Conservation (phyloP, 164 flowering plant species). For the Chloranthus sessilifolius region DNA sequence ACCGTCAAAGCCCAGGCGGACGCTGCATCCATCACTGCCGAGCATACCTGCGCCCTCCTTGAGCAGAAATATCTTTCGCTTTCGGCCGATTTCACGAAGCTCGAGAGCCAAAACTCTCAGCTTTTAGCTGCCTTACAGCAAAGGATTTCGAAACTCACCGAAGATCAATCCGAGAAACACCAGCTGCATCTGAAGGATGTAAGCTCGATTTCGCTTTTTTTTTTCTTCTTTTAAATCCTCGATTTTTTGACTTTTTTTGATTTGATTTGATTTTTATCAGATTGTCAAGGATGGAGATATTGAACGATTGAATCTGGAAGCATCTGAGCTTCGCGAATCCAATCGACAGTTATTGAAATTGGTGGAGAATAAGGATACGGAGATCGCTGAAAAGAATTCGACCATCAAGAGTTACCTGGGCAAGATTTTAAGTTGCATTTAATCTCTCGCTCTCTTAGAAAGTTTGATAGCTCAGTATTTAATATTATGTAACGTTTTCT, state of each 20-base stretch:
- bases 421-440: constrained; percentile 58
- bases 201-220: too few relatives aligned
- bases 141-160: constrained; percentile 49
- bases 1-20: constrained; percentile 71
- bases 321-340: constrained; percentile 60
- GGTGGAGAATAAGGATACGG: constrained; percentile 71
- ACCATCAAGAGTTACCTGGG: constrained; percentile 70
- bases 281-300: constrained; percentile 76
- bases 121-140: constrained; percentile 49
- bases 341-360: constrained; percentile 74
- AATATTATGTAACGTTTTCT: too few relatives aligned
- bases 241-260: neutral
- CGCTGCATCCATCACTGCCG: constrained; percentile 84
- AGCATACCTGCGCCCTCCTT: constrained; percentile 74
- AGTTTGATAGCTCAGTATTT: too few relatives aligned
- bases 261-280: constrained; percentile 35
- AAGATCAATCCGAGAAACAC: constrained; percentile 58
- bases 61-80: constrained; percentile 87
- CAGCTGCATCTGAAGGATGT: constrained; percentile 56
- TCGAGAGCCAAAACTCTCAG: constrained; percentile 57
- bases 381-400: constrained; percentile 70
- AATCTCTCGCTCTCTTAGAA: too few relatives aligned
- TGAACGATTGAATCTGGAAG: constrained; percentile 55
- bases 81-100: constrained; percentile 42
- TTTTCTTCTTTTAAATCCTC: neutral